Evolutionary conservation across 441 rosid species (phyloP).

Genomic region (Rhodomyrtus psidioides): DNA sequence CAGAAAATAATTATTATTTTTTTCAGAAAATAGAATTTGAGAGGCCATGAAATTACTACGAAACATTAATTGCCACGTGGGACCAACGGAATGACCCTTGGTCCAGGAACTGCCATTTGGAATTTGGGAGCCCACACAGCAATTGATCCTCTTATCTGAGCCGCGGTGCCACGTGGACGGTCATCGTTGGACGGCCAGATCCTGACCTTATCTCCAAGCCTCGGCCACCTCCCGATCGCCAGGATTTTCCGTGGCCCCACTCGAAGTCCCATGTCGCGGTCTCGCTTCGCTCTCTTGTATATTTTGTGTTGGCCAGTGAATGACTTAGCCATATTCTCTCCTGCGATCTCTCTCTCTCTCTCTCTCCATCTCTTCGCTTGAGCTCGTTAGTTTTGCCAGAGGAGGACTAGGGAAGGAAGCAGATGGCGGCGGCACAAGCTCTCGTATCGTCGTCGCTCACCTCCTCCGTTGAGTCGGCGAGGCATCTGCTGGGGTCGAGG

Average conservation of each 20-base stretch:
- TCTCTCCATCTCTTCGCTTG: neutral
- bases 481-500: constrained; percentile 56
- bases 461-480: constrained; percentile 66
- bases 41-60: neutral
- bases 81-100: neutral
- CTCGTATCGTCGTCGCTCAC: constrained; percentile 75
- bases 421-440: constrained; percentile 85
- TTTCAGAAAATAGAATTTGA: neutral
- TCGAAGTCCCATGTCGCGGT: constrained; percentile 5
- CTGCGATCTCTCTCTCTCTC: neutral
- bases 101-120: neutral
- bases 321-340: neutral
- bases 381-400: neutral
- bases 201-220: constrained; percentile 37
- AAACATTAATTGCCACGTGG: neutral
- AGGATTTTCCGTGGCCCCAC: constrained; percentile 17
- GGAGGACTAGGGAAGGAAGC: neutral
- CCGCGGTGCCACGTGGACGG: constrained; percentile 37
- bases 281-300: constrained; percentile 5
- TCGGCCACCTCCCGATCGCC: constrained; percentile 7
- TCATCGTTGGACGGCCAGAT: constrained; percentile 62
- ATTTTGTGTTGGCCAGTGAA: neutral
- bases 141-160: constrained; percentile 42
- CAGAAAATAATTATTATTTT: too few species aligned
- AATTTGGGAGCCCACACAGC: neutral